Evolutionary conservation across 768 basidiomycete species (phyloP).

Genomic region (Auricularia cornea): DNA sequence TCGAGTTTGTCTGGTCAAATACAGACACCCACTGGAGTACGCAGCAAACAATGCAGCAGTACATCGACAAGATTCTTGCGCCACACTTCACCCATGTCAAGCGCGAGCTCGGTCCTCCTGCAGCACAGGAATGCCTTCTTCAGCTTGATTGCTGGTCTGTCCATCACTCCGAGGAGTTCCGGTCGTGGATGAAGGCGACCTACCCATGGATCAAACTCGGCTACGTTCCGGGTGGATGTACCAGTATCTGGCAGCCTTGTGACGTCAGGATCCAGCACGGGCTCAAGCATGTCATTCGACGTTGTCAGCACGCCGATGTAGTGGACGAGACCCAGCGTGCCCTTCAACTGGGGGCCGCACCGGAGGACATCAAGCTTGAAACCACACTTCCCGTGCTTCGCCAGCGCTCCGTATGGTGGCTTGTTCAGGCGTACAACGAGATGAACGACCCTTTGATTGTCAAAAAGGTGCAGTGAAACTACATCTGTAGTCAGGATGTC

Average conservation of each 20-base stretch:
- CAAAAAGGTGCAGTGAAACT: not conserved
- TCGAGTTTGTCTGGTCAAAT: conserved; percentile 18
- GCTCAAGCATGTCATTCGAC: conserved; percentile 27
- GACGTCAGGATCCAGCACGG: conserved; percentile 29
- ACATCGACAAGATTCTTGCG: not conserved
- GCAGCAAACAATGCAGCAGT: not conserved
- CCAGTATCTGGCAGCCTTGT: conserved; percentile 24
- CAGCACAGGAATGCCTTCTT: not conserved
- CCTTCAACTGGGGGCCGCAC: conserved; percentile 13
- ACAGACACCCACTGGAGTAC: not conserved
- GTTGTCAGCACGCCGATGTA: conserved; percentile 27
- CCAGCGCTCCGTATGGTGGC: conserved; percentile 21
- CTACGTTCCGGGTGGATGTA: conserved; percentile 28
- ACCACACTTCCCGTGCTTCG: conserved; percentile 14
- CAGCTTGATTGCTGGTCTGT: conserved; percentile 22
- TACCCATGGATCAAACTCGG: conserved; percentile 24
- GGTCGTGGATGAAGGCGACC: conserved; percentile 23
- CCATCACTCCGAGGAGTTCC: conserved; percentile 28
- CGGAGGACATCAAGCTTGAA: conserved; percentile 14
- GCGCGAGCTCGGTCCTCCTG: not conserved
- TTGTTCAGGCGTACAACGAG: conserved; percentile 23
- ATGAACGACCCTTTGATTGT: conserved; percentile 23
- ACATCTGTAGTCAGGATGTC: no score
- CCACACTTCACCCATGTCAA: not conserved
- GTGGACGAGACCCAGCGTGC: conserved; percentile 21